Conservation (phyloP, 192 early-diverging fungal species). For the Coemansia sp. region DNA sequence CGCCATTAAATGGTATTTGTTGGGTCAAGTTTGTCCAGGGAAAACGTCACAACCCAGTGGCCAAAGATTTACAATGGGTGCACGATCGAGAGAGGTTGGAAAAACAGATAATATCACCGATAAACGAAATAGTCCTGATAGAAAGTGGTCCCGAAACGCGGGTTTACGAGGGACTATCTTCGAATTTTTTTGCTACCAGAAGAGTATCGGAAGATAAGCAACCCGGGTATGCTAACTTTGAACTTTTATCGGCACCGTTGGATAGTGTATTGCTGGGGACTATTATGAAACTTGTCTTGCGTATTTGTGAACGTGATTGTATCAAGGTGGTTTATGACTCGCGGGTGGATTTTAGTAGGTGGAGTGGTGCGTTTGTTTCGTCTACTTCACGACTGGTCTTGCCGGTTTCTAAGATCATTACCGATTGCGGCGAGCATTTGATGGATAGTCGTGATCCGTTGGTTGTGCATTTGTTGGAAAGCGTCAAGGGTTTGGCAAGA, state of each 20-base stretch:
- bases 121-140: conserved; percentile 45
- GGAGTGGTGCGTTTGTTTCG: conserved; percentile 50
- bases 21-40: conserved; percentile 36
- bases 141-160: not conserved
- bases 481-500: conserved; percentile 19
- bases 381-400: conserved; percentile 49
- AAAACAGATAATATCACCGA: conserved; percentile 23
- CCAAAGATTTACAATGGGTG: conserved; percentile 51
- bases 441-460: conserved; percentile 32
- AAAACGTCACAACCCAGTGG: conserved; percentile 33
- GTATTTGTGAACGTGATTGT: conserved; percentile 32
- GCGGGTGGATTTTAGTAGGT: conserved; percentile 21
- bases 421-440: conserved; percentile 5
- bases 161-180: conserved; percentile 53
- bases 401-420: conserved; percentile 28
- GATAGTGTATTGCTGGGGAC: conserved; percentile 49
- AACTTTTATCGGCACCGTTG: conserved; percentile 41
- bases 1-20: conserved; percentile 2
- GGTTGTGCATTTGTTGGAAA: conserved; percentile 28
- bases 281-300: conserved; percentile 48
- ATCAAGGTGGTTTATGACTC: conserved; percentile 34
- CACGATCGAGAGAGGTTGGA: conserved; percentile 47
- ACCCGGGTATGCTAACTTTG: conserved; percentile 20
- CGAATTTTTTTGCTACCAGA: conserved; percentile 48
- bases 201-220: not conserved